A percentile compares a stretch with the other conserved stretches of the same genome.
These are phyloP conservation scores for Raphanus sativus DNA, from an alignment of 345 rosid species.

Conservation along the genomic window DNA sequence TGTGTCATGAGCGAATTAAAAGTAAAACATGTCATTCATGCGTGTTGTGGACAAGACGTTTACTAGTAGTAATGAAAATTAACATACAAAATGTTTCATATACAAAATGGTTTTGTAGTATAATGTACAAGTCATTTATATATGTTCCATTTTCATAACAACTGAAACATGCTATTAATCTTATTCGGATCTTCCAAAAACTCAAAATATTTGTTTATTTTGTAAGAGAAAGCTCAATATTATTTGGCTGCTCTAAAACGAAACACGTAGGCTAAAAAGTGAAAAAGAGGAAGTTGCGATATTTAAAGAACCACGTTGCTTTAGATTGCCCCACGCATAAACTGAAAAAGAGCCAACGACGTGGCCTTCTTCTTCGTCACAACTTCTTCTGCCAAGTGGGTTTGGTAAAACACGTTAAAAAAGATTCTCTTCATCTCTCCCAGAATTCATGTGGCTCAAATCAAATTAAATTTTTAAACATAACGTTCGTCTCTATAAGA, in stretches of 20 bases:
- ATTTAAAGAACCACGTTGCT: conserved; percentile 30
- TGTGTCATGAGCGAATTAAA: neutral
- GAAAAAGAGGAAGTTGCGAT: conserved; percentile 15
- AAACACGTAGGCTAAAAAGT: conserved; percentile 32
- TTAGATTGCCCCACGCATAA: conserved; percentile 17
- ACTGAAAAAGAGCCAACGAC: conserved; percentile 8
- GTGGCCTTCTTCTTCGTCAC: conserved; percentile 19
- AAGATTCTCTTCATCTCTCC: conserved; percentile 10
- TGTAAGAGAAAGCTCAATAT: neutral
- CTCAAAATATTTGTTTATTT: neutral
- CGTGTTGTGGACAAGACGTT: neutral
- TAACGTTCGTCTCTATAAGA: conserved; percentile 1
- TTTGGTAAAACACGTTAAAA: conserved; percentile 13
- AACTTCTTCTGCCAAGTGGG: conserved; percentile 30
- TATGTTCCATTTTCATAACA: neutral
- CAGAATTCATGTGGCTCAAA: conserved; percentile 30
- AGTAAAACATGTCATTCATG: neutral
- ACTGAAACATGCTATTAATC: neutral
- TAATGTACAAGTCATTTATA: neutral
- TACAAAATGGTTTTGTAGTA: neutral
- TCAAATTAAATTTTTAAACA: neutral
- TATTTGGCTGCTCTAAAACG: conserved; percentile 25
- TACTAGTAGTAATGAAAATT: neutral
- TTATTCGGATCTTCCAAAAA: neutral
- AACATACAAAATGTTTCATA: neutral